Evolutionary conservation across 129 eudicot species (phyloP).

Genomic region (Ambrosia trifida): DNA sequence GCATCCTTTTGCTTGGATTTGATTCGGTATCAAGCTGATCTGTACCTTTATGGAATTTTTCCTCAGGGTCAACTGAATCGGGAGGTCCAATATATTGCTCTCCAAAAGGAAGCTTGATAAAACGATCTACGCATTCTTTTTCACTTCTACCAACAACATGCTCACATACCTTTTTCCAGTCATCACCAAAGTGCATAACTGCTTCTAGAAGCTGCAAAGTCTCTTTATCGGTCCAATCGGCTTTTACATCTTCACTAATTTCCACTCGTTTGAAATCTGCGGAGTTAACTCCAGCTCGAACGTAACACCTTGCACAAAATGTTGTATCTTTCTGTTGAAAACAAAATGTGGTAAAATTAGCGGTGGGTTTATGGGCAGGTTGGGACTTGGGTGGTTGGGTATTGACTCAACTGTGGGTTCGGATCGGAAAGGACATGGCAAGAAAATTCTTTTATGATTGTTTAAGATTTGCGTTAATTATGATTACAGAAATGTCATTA

Average conservation of each 20-base stretch:
- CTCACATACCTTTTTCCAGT: slow-evolving; percentile 89
- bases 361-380: not conserved
- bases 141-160: slow-evolving; percentile 84
- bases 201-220: slow-evolving; percentile 92
- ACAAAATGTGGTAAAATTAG: not conserved
- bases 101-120: slow-evolving; percentile 89
- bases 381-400: not conserved
- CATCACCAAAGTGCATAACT: slow-evolving; percentile 85
- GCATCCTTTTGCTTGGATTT: slow-evolving; percentile 54
- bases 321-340: slow-evolving; percentile 65
- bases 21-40: slow-evolving; percentile 31
- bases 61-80: slow-evolving; percentile 57
- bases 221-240: slow-evolving; percentile 93
- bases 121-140: slow-evolving; percentile 83
- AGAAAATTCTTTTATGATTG: not conserved
- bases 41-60: slow-evolving; percentile 24
- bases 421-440: not conserved
- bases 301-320: slow-evolving; percentile 91
- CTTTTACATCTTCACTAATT: slow-evolving; percentile 69
- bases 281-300: slow-evolving; percentile 60
- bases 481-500: not conserved
- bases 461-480: not conserved
- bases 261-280: slow-evolving; percentile 88
- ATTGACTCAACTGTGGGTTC: not conserved
- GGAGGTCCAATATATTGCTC: slow-evolving; percentile 77